Evolutionary conservation across 441 rosid species (phyloP).

Genomic region (Syzygium syzygioides): DNA sequence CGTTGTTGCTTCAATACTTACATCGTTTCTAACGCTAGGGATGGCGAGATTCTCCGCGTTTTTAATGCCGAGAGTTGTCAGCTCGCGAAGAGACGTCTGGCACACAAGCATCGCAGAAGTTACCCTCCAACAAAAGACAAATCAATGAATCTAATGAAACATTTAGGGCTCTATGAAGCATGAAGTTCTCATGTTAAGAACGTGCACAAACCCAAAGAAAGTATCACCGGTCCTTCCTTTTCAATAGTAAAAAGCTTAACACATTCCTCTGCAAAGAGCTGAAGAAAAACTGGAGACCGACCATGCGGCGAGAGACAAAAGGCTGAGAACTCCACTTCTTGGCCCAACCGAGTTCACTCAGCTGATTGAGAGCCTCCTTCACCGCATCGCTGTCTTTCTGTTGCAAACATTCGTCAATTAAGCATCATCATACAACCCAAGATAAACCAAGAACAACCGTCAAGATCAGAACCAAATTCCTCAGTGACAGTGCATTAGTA

Average conservation of each 20-base stretch:
- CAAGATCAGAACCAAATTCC: neutral
- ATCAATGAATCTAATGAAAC: neutral
- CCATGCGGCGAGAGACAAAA: conserved; percentile 91
- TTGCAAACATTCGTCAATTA: neutral
- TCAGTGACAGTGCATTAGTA: neutral
- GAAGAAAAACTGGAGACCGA: conserved; percentile 27
- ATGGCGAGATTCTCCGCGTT: conserved; percentile 89
- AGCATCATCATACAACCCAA: neutral
- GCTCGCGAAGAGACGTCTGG: conserved; percentile 82
- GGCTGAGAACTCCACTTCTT: conserved; percentile 95
- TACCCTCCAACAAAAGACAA: neutral
- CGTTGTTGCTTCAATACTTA: conserved; percentile 22
- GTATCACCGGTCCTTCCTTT: neutral
- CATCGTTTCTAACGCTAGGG: conserved; percentile 94
- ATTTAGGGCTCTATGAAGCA: neutral
- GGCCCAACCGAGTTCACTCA: conserved; percentile 76
- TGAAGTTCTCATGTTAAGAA: neutral
- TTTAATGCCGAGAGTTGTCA: conserved; percentile 70
- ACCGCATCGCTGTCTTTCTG: conserved; percentile 87
- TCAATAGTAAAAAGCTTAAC: neutral
- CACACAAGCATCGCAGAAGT: neutral
- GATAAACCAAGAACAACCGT: neutral
- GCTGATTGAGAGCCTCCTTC: conserved; percentile 67
- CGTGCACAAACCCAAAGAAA: neutral
- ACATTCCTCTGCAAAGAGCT: neutral